A percentile compares a stretch with the other conserved stretches of the same genome.
Conservation (phyloP, 768 basidiomycete species). For the Holtermannia corniformis region DNA sequence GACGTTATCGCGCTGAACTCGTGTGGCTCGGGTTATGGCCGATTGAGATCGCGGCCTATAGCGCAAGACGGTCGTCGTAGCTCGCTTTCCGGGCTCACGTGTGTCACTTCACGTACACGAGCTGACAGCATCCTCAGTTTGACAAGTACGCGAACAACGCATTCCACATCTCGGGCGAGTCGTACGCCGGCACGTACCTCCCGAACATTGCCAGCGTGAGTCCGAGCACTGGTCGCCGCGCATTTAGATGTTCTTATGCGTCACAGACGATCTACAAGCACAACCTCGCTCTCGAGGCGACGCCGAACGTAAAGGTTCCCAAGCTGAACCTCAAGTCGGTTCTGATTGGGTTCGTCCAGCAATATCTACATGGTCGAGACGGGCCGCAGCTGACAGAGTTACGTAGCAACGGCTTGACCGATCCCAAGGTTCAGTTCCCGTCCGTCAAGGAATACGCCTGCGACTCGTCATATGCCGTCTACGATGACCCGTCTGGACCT, state of each 20-base stretch:
- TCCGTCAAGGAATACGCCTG: constrained; percentile 57
- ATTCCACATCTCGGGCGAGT: constrained; percentile 44
- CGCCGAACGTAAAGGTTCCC: constrained; percentile 47
- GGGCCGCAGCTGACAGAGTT: background rate
- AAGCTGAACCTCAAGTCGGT: constrained; percentile 73
- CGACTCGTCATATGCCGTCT: constrained; percentile 50
- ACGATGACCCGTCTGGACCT: constrained; percentile 54
- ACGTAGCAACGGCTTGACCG: constrained; percentile 48
- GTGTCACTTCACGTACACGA: no score
- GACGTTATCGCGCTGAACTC: no score
- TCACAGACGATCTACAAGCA: constrained; percentile 57
- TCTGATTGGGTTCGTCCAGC: constrained; percentile 64
- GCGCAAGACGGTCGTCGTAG: no score
- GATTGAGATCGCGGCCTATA: no score
- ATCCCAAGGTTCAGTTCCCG: constrained; percentile 71
- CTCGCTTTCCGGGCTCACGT: no score
- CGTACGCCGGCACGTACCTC: constrained; percentile 61
- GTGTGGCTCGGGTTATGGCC: no score
- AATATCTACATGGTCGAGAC: background rate
- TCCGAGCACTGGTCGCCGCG: background rate
- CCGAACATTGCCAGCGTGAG: constrained; percentile 67
- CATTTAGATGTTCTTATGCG: background rate
- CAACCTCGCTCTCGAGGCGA: constrained; percentile 47
- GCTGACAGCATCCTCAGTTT: constrained; percentile 17
- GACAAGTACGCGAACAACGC: constrained; percentile 32